Conservation (phyloP, 768 basidiomycete genomes). For the Pseudohyphozyma bogoriensis region DNA sequence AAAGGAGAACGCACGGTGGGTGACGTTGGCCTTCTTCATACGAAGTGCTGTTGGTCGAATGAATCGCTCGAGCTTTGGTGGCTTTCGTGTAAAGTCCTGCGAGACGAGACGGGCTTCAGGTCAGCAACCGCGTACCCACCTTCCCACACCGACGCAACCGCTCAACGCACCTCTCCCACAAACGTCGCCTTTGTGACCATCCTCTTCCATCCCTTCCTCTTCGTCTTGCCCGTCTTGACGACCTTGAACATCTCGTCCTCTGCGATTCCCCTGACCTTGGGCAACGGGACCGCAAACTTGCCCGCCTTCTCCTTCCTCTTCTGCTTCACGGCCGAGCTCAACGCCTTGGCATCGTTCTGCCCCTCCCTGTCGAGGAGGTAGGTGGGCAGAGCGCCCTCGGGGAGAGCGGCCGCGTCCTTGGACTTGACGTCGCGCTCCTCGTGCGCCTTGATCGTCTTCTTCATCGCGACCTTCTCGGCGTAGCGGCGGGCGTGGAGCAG, state of each 20-base stretch:
- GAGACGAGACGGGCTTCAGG: not conserved
- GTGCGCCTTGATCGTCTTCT: constrained; percentile 98
- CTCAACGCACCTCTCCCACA: constrained; percentile 49
- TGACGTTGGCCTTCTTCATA: constrained; percentile 97
- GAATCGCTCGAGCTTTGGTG: constrained; percentile 98
- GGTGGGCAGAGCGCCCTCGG: constrained; percentile 85
- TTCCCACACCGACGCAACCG: not conserved
- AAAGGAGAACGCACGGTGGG: constrained; percentile 61
- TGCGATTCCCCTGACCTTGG: constrained; percentile 93
- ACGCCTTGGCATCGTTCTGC: constrained; percentile 95
- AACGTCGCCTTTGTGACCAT: constrained; percentile 99
- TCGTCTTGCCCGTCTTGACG: constrained; percentile 91
- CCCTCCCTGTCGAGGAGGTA: constrained; percentile 94
- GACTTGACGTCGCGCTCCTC: constrained; percentile 98
- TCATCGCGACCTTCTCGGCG: constrained; percentile 94
- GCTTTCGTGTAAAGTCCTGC: constrained; percentile 89
- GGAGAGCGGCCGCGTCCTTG: constrained; percentile 61
- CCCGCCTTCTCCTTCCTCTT: constrained; percentile 98
- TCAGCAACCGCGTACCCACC: not conserved
- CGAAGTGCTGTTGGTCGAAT: constrained; percentile 94
- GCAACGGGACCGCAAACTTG: constrained; percentile 91
- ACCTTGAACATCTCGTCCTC: constrained; percentile 99
- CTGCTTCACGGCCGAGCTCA: constrained; percentile 93
- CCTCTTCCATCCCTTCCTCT: constrained; percentile 87
- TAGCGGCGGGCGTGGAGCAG: constrained; percentile 94